Conservation (phyloP, 1,139 yeast species). For the Yamadazyma jaroonii region DNA sequence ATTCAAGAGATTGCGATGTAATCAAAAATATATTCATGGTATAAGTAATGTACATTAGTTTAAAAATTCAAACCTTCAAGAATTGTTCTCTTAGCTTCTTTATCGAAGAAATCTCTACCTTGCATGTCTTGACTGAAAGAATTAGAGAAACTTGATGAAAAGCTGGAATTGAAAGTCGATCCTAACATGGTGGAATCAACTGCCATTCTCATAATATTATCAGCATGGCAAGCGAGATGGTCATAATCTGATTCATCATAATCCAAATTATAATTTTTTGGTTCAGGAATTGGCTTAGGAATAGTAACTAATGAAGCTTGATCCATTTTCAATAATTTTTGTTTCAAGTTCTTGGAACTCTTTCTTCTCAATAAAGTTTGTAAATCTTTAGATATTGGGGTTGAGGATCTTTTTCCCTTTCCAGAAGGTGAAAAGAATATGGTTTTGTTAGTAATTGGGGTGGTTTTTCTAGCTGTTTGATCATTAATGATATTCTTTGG, state of each 20-base stretch:
- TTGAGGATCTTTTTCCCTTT: slow-evolving; percentile 20
- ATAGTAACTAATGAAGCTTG: slow-evolving; percentile 17
- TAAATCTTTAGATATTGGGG: slow-evolving; percentile 17
- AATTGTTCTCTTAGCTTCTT: slow-evolving; percentile 26
- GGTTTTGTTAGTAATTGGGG: slow-evolving; percentile 32
- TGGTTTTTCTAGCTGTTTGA: slow-evolving; percentile 18
- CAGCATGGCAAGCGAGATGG: slow-evolving; percentile 48
- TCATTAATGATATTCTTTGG: slow-evolving; percentile 11
- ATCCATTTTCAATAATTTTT: slow-evolving; percentile 18
- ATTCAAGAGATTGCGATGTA: slow-evolving; percentile 25
- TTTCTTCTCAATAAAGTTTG: slow-evolving; percentile 12
- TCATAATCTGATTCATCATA: slow-evolving; percentile 32
- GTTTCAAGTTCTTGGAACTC: slow-evolving; percentile 15
- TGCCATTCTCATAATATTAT: slow-evolving; percentile 48
- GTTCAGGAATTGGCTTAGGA: slow-evolving; percentile 1
- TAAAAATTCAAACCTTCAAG: slow-evolving; percentile 26
- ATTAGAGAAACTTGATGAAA: slow-evolving; percentile 31
- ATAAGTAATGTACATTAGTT: not conserved
- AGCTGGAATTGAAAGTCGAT: slow-evolving; percentile 29
- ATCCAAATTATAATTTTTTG: slow-evolving; percentile 9
- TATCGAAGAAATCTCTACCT: slow-evolving; percentile 30
- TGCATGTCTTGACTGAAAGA: slow-evolving; percentile 34
- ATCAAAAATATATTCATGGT: slow-evolving; percentile 18
- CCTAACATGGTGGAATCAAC: slow-evolving; percentile 49
- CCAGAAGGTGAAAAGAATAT: slow-evolving; percentile 32